Base-by-base conservation (phyloP, 257 asterid species). In the Coffea canephora region DNA sequence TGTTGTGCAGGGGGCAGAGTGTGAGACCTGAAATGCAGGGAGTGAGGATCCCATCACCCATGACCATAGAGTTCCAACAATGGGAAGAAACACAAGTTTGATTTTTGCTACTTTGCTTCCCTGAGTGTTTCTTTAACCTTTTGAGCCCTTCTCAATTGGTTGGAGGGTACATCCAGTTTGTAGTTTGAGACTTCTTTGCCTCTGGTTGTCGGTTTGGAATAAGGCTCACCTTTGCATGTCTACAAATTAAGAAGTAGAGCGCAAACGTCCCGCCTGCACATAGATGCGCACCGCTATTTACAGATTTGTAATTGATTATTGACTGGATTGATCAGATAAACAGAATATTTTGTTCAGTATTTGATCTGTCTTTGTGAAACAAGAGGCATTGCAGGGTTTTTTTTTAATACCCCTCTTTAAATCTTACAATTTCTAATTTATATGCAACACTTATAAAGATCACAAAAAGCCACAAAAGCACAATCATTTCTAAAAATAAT, bases 11-110 rank as follows among this genome's bases (percentile, higher is more conserved):
- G 12, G 8, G 36, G 21, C 4, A 39, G 52, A 54, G 31, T 18
- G 19, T 55, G 71, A 87, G 71, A 87, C 97, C 97, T 45, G 97
- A 90, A 65, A 91, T 89, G 46, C 96, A 85, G 0, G 98, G 97
- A 45, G 98, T 93, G 11, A 93, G 90, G 39, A 90, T 81, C 3
- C 98, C 98, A 81, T 91, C 98, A 16, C 98, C 98, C 31, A 94
- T 92, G 11, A 94, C 91, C 98, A 94, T 94, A 23, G 97, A 79
- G 98, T 94, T 34, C 93, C 98, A 1, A 93, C 89, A 81, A 91
- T 89, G 36, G 96, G 88, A 23, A 88, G 87, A 4, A 92, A 74
- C 39, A 91, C 57, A 12, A 92, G 79, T 8, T 84, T 61, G 41
- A 78, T 49, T 81, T 88, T 90, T 0, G 84, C 86, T 5, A 74